Evolutionary conservation across 2,329 filamentous ascomycete species (phyloP).

Genomic region (Lasiodiplodia citricola): DNA sequence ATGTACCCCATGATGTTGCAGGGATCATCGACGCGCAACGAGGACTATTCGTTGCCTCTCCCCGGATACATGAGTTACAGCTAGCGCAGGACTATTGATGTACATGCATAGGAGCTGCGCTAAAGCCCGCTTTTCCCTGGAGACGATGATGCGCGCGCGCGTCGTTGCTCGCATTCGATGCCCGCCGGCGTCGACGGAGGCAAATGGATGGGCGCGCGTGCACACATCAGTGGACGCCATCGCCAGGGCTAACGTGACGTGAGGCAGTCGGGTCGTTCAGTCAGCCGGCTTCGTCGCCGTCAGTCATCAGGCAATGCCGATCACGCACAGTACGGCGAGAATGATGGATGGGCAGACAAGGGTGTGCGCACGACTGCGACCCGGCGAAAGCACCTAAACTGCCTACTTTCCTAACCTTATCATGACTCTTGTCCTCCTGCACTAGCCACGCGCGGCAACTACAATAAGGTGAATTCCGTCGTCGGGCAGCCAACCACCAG

Average conservation of each 20-base stretch:
- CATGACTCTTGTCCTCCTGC: background rate
- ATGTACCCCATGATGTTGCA: background rate
- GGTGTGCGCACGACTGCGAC: background rate
- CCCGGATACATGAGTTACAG: background rate
- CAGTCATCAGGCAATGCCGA: background rate
- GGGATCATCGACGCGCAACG: slow-evolving; percentile 12
- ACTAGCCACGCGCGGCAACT: background rate
- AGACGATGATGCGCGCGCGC: background rate
- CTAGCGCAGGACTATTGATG: background rate
- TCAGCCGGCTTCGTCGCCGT: background rate
- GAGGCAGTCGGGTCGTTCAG: background rate
- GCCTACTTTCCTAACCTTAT: background rate
- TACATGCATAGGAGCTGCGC: background rate
- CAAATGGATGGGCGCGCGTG: background rate
- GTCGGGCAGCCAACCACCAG: slow-evolving; percentile 1
- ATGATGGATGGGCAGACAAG: too few species aligned
- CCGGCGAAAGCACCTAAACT: background rate
- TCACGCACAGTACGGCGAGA: too few species aligned
- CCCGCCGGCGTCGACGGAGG: background rate
- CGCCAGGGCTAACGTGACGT: background rate
- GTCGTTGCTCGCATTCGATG: background rate
- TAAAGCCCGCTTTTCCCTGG: background rate
- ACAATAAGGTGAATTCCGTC: background rate
- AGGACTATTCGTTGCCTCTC: background rate
- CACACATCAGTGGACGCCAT: background rate